Evolutionary conservation across 2,329 filamentous ascomycete genomes (phyloP), one percentile per base, ranked within the genome.

Genomic region (Ophiocordyceps camponoti-saundersi): DNA sequence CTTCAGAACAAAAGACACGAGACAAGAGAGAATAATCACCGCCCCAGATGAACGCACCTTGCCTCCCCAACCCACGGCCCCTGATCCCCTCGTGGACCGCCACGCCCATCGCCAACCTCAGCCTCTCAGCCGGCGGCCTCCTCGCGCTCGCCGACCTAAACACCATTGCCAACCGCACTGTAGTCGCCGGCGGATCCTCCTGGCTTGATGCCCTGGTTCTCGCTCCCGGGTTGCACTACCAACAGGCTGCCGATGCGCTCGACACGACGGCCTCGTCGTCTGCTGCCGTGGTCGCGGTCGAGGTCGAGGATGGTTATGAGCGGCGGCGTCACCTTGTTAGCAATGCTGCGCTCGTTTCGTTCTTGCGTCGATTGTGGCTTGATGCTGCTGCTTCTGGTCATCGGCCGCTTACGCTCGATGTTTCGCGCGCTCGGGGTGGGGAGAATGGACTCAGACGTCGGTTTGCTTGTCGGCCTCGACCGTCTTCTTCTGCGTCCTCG

Each of bases 221-320:
- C 3, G 75, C 72, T 2, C 77, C 77, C 0, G 77, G 78, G 0
- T 55, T 80, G 45, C 78, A 81, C 58, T 72, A 72, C 52, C 75
- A 80, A 53, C 74, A 80, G 53, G 66, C 69, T 4, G 75, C 74
- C 11, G 65, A 73, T 13, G 65, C 67, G 1, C 59, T 80, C 16
- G 65, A 65, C 49, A 32, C 41, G 43, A 30, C 41, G 30, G 12
- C 11, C 3, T 16, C 39, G 4, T 22, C 39, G 15, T 42, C 41
- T 6, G 15, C 36, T 40, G 36, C 22, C 21, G 41, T 40, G 6
- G 36, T 20, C 10, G 16, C 44, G 23, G 20, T 43, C 23, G 42
- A n/a, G 6, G 13, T n/a, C n/a, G 26, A 16, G 12, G 21, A 23
- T 15, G 21, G 41, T 3, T 16, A 18, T 16, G 41, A 23, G 41